These are phyloP conservation scores for Ormosia emarginata DNA, from an alignment of 306 rosid genomes.

Conservation along the genomic window DNA sequence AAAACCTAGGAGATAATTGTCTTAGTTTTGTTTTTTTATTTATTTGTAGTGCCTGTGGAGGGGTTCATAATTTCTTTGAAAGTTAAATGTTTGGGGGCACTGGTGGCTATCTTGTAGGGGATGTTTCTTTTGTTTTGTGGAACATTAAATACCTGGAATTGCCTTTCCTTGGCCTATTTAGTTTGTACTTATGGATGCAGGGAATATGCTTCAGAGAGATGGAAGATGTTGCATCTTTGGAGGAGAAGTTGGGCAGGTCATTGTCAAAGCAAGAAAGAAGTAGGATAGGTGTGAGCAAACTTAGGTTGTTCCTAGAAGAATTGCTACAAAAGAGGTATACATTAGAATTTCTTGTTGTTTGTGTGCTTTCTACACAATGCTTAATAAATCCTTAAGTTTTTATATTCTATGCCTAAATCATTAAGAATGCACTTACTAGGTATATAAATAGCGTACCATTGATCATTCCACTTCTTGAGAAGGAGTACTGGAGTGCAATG, in stretches of 20 bases:
- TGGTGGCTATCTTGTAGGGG: neutral
- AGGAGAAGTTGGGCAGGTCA: conserved; percentile 78
- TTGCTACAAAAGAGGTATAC: conserved; percentile 76
- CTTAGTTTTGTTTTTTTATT: neutral
- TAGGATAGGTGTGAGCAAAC: conserved; percentile 94
- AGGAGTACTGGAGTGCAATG: conserved; percentile 74
- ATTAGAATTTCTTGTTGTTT: neutral
- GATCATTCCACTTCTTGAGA: conserved; percentile 97
- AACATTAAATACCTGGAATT: neutral
- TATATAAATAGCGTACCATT: conserved; percentile 83
- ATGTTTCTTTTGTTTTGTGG: neutral
- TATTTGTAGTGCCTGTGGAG: neutral
- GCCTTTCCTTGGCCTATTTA: conserved; percentile 21
- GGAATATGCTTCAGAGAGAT: conserved; percentile 74
- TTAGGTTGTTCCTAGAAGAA: conserved; percentile 79
- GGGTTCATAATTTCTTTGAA: neutral
- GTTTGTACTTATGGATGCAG: conserved; percentile 41
- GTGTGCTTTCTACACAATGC: neutral
- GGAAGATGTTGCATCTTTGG: conserved; percentile 77
- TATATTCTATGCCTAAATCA: conserved; percentile 17
- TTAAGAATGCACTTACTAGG: conserved; percentile 52
- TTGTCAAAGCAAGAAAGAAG: conserved; percentile 78
- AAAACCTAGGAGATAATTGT: neutral
- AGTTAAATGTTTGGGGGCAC: neutral
- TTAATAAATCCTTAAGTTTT: conserved; percentile 2